These are phyloP conservation scores for Malus hybrid DNA, from an alignment of 331 rosid genomes.

Conservation along the genomic window DNA sequence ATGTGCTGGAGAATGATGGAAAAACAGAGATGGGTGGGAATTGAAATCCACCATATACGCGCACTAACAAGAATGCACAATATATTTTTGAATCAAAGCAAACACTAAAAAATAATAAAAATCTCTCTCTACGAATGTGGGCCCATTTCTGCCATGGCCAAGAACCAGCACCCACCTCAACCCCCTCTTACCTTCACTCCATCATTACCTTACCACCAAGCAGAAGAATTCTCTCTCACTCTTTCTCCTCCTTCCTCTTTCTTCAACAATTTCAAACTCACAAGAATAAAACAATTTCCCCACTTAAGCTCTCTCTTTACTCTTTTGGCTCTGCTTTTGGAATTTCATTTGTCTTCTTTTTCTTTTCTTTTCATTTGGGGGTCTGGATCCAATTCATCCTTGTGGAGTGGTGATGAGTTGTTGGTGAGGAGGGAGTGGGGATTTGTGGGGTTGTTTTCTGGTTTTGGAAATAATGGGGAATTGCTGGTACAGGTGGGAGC, in stretches of 20 bases:
- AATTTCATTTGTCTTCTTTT: background rate
- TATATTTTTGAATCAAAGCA: conserved; percentile 32
- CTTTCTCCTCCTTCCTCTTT: conserved; percentile 17
- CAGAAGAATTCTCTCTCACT: conserved; percentile 41
- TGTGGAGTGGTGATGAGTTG: conserved; percentile 36
- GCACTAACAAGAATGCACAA: conserved; percentile 45
- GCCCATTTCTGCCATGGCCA: conserved; percentile 62
- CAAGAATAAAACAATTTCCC: background rate
- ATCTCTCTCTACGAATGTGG: conserved; percentile 26
- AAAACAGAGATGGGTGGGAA: conserved; percentile 35
- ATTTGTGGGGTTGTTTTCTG: conserved; percentile 1
- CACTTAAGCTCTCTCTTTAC: background rate
- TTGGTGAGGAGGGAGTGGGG: conserved; percentile 17
- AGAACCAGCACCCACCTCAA: conserved; percentile 33
- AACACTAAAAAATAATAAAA: conserved; percentile 5
- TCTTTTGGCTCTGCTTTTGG: background rate
- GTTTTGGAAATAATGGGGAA: conserved; percentile 65
- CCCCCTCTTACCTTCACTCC: conserved; percentile 20
- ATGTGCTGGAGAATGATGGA: conserved; percentile 28
- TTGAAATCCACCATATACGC: conserved; percentile 35
- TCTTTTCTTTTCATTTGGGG: background rate
- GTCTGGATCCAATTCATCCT: conserved; percentile 12
- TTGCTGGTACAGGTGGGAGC: conserved; percentile 61
- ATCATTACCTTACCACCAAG: conserved; percentile 51
- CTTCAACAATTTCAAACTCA: conserved; percentile 16